Percentiles rank a stretch among this genome's conserved stretches.
Conservation (phyloP, 1,284 basidiomycete species). For the Rhodotorula glutinis region DNA sequence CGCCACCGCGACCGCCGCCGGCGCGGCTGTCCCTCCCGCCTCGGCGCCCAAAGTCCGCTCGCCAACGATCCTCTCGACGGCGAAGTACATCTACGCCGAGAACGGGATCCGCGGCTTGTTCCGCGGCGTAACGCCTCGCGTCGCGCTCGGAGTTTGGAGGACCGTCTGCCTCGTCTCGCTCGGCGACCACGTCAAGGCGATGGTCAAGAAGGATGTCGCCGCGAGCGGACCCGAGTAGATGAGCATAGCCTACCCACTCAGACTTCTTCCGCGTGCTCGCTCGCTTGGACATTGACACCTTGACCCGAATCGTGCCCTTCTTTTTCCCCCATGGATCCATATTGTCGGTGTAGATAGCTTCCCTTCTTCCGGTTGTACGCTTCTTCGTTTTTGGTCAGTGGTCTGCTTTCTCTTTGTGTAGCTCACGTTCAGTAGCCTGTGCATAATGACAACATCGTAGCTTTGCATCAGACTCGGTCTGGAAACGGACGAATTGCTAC, state of each 20-base stretch:
- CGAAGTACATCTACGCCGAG: slow-evolving; percentile 76
- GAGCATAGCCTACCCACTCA: background rate
- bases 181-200: slow-evolving; percentile 31
- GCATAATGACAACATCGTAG: no score
- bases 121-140: slow-evolving; percentile 92
- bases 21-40: slow-evolving; percentile 65
- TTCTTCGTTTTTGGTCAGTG: no score
- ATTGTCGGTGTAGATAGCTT: no score
- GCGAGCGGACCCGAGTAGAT: slow-evolving; percentile 9
- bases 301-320: no score
- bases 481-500: no score
- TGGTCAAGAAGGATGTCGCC: slow-evolving; percentile 14
- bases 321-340: no score
- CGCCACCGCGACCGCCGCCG: slow-evolving; percentile 35
- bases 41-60: slow-evolving; percentile 53
- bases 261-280: background rate
- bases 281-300: background rate
- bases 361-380: no score
- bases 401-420: no score
- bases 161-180: slow-evolving; percentile 54
- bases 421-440: no score
- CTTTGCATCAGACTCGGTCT: no score
- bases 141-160: slow-evolving; percentile 85
- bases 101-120: slow-evolving; percentile 95
- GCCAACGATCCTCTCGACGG: slow-evolving; percentile 79